A percentile compares a stretch with the other conserved stretches of the same genome.
Conservation (phyloP, 2,329 filamentous ascomycete species). For the Colletotrichum higginsianum region DNA sequence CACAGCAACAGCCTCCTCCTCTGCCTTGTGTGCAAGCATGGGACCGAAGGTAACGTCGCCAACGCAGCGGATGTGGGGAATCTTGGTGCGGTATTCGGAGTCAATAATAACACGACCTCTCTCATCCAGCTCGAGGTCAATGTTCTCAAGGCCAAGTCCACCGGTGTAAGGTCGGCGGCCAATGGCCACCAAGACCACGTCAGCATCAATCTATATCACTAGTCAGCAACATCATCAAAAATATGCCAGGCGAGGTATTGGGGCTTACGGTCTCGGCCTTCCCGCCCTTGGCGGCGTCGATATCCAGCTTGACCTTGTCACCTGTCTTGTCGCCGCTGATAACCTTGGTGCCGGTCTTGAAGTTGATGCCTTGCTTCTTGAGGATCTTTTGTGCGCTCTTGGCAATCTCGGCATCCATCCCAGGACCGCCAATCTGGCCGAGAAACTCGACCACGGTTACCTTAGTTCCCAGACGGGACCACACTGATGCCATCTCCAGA, state of each 20-base stretch:
- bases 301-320: constrained; percentile 83
- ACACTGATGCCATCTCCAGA: constrained; percentile 98
- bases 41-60: constrained; percentile 97
- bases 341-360: constrained; percentile 98
- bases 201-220: constrained; percentile 81
- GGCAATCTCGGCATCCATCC: constrained; percentile 95
- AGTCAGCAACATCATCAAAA: constrained; percentile 28
- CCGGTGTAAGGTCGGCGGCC: constrained; percentile 95
- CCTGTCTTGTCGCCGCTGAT: constrained; percentile 84
- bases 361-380: constrained; percentile 96
- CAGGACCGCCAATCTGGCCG: constrained; percentile 94
- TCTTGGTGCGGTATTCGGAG: constrained; percentile 98
- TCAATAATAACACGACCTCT: constrained; percentile 96
- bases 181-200: constrained; percentile 97
- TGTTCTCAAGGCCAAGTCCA: constrained; percentile 93
- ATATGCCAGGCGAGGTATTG: background rate
- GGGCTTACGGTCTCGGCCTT: constrained; percentile 87
- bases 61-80: constrained; percentile 96
- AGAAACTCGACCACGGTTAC: constrained; percentile 99
- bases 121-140: constrained; percentile 92
- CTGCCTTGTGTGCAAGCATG: constrained; percentile 99
- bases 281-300: constrained; percentile 95
- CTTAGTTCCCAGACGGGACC: constrained; percentile 93
- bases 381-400: constrained; percentile 95
- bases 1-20: constrained; percentile 96